phyloP scores from a whole-genome alignment of 106 monocot species.

The Dendrobium officinale region DNA sequence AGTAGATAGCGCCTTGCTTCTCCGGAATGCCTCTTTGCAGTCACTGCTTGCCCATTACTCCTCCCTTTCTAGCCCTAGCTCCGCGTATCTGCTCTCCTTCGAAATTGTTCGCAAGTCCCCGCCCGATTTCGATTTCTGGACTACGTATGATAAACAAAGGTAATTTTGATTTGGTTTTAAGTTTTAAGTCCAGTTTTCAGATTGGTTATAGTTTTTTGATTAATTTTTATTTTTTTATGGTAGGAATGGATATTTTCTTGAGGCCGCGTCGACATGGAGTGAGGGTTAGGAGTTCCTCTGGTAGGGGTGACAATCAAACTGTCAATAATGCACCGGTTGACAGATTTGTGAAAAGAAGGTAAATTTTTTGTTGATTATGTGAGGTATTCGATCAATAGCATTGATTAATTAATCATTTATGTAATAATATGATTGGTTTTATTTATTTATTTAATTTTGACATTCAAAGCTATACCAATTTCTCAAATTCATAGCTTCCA shows the following conservation, averaged over 20 bases:
- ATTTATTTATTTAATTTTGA: background rate
- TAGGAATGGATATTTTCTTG: conserved; percentile 5
- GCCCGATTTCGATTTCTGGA: background rate
- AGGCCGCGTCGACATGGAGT: conserved; percentile 5
- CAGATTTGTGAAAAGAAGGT: conserved; percentile 41
- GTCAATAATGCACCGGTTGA: conserved; percentile 11
- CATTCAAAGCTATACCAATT: background rate
- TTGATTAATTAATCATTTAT: background rate
- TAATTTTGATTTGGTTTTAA: background rate
- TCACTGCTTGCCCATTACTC: conserved; percentile 4
- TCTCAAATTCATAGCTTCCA: background rate
- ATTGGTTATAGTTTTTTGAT: background rate
- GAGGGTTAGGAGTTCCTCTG: background rate
- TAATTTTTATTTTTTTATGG: background rate
- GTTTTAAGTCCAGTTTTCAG: background rate
- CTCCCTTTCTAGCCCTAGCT: conserved; percentile 16
- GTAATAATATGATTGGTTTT: background rate
- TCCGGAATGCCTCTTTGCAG: conserved; percentile 15
- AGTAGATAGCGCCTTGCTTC: background rate
- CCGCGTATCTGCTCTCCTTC: conserved; percentile 3
- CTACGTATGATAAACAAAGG: background rate
- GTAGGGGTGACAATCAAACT: conserved; percentile 10
- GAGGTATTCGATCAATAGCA: background rate
- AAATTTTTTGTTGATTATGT: background rate
- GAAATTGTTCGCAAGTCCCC: background rate